Base-by-base conservation (phyloP, 2,329 filamentous ascomycete genomes). In the Sporothrix pseudoabietina region DNA sequence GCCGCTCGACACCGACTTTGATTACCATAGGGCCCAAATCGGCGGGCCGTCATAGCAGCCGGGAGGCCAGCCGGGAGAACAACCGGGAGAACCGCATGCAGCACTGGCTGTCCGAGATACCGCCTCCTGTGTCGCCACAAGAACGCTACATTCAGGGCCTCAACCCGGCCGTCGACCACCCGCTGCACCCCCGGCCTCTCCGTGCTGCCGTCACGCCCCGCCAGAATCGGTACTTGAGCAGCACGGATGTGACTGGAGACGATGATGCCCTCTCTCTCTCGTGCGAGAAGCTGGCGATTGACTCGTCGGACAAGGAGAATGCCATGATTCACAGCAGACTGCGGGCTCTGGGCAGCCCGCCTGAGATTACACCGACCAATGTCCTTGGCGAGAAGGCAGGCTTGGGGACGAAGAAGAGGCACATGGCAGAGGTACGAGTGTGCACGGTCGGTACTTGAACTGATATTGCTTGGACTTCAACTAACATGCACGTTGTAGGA, bases 101-200 rank as follows among this genome's bases (percentile, higher is more conserved):
- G 41, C 66, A 73, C 47, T 77, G 76, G 76, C 72, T 77, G 63
- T 72, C 74, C 54, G 71, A 74, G 39, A 75, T 77, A 55, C 76
- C 76, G 9, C 32, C 52, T 35, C 73, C 75, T 8, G 54, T 76
- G 44, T 66, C 74, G 52, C 76, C 74, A 16, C 73, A 76, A 57
- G 75, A 77, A 68, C 75, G 76, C 26, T 76, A 77, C 71, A 39
- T 75, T 5, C 73, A 74, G 69, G 76, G 75, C 19, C 71, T 77
- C 61, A 63, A 73, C 26, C 69, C 75, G 9, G 22, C 41, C 2
- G 69, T 55, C 32, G 74, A 77, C 72, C 76, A 77, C 39, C 76
- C 76, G 10, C 74, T 77, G 68, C 76, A 76, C 69, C 76, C 76
- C 4, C 75, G 57, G 22, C 75, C 76, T n/a, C 76, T 76, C 4